Conservation (phyloP, 139 green algal species). For the Nannochloris sp. region DNA sequence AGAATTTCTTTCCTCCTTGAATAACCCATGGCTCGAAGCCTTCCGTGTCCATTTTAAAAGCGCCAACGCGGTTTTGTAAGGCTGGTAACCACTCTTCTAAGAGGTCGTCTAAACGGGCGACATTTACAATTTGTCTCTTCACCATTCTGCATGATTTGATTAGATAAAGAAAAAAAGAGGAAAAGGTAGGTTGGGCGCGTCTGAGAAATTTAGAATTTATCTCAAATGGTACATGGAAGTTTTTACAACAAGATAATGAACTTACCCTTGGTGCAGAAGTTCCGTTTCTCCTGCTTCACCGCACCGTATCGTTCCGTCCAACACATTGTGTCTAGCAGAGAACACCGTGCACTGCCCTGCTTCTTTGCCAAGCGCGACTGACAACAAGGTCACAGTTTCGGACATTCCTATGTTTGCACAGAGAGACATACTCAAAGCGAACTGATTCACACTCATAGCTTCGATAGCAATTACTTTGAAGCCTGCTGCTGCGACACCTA, state of each 20-base stretch:
- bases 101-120: not conserved
- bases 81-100: not conserved
- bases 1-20: slow-evolving; percentile 6
- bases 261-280: not conserved
- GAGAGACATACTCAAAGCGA: not conserved
- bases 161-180: not conserved
- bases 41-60: slow-evolving; percentile 11
- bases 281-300: not conserved
- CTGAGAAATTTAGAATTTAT: not conserved
- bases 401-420: not conserved
- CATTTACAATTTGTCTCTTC: not conserved
- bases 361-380: not conserved
- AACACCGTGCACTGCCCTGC: not conserved
- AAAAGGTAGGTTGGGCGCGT: not conserved
- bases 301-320: not conserved
- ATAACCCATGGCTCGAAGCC: slow-evolving; percentile 1
- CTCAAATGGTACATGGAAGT: not conserved
- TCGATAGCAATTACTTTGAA: not conserved
- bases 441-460: not conserved
- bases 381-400: not conserved
- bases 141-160: not conserved
- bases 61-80: not conserved
- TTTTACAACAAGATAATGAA: not conserved
- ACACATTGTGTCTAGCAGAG: not conserved
- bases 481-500: not conserved